Evolutionary conservation across 371 early-diverging fungal species (phyloP), one percentile per base, ranked within the genome.

Genomic region (Syncephalastrum sp.): DNA sequence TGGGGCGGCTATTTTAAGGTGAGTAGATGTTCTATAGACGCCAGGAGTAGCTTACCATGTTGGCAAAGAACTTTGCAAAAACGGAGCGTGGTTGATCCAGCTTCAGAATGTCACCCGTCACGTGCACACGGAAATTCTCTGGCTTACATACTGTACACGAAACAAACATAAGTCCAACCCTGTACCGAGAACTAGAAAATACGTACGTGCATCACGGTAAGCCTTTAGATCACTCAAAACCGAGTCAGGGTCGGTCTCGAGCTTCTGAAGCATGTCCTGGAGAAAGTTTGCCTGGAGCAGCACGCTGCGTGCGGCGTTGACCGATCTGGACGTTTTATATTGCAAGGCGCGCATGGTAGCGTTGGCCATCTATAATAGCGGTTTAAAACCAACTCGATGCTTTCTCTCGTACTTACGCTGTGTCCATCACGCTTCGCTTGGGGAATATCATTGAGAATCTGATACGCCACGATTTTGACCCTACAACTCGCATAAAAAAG

Each of bases 391-490:
- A 42, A 7, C 17, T 43, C 24, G 19, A 60, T 14, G 50, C 41
- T 27, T 47, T n/a, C 16, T 7, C 25, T 2, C 17, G 16, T 13
- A 47, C 75, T 57, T 80, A 86, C 85, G 33, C 70, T 65, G 25
- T 77, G 68, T 12, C 84, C 88, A 57, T 88, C 84, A 42, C 88
- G 71, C 51, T 86, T 86, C 13, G 79, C 66, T 48, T 74, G 70
- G 47, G 88, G 88, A 44, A 88, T 79, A 55, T 88, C 85, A 53
- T 83, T 82, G 48, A 86, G 42, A 15, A 83, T 67, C 54, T 86
- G 85, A 48, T 71, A 67, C 4, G 84, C 76, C 15, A 82, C 75
- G 44, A 83, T 83, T 56, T 84, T 84, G 24, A 87, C 57, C 49
- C 72, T 71, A 46, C 12, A 8, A 17, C 5, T 21, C 42, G 10